Base-by-base conservation (phyloP, 176 grass and related monocot genomes). In the Triticum timopheevii region DNA sequence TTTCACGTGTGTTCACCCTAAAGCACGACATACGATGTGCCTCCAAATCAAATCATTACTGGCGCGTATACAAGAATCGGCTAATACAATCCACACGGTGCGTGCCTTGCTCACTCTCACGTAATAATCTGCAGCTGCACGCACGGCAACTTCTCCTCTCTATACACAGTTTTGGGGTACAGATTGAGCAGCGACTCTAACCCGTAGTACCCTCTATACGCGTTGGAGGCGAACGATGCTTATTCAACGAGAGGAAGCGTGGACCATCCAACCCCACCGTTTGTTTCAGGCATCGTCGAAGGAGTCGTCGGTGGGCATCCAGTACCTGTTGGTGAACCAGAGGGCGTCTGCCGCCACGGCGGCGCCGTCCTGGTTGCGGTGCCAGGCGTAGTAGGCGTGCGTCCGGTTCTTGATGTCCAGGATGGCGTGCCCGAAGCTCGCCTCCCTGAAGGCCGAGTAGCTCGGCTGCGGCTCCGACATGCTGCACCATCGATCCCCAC, bases 351-450 rank as follows among this genome's bases (percentile, higher is more conserved):
- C 96, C 7, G 80, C 83, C 36, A 98, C 86, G 10, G 84, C 85
- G 36, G n/a, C 78, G 13, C 96, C 92, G 42, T 94, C 93, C 73
- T 95, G 93, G 73, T 98, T 98, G 28, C 93, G 90, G 58, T 98
- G 96, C 96, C 96, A 95, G 3, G 88, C 69, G 69, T 95, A 98
- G 90, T 95, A 88, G 3, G 96, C 96, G 86, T 98, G 96, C 65
- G 93, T 94, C 78, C 86, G 79, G 69, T 98, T 98, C 90, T 94
- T 98, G 84, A 98, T 90, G 59, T 98, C 93, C 16, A 98, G 86
- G 39, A 95, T 89, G 47, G 96, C 96, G 87, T 98, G 96, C 34
- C 96, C 93, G 69, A 98, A 95, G 86, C 93, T 98, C n/a, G 96
- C 64, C 86, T 98, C 96, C 84, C 96, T 90, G 89, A 93, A 95